Evolutionary conservation across 441 rosid genomes (phyloP), one percentile per base, ranked within the genome.

Genomic region (Rhodomyrtus psidioides): DNA sequence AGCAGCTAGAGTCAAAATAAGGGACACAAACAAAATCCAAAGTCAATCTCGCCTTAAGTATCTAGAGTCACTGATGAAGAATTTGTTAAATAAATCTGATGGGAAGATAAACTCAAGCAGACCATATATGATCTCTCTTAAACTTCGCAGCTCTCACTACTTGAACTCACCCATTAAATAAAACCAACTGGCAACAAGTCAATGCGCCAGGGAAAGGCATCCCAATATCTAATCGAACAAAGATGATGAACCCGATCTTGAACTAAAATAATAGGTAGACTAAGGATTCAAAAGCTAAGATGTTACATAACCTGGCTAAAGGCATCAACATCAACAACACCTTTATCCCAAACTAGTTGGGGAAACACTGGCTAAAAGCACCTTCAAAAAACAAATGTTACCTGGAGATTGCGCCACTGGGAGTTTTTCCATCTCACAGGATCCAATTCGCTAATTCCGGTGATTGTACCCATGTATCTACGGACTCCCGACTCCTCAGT

Each of bases 341-440:
- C n/a, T n/a, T n/a, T n/a, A n/a, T n/a, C n/a, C n/a, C n/a, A n/a
- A n/a, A n/a, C n/a, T n/a, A n/a, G n/a, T n/a, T n/a, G n/a, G n/a
- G n/a, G n/a, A n/a, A n/a, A n/a, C n/a, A n/a, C n/a, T n/a, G n/a
- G n/a, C n/a, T n/a, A n/a, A n/a, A 65, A 70, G 79, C 79, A 70
- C 15, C 49, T 70, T 39, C 51, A 21, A 39, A 70, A 39, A 39
- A 10, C 49, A 70, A 70, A 39, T 39, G 8, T 70, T 70, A 97
- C 99, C 99, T 96, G 99, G 90, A 97, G 97, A 92, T 94, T 97
- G 84, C 99, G 97, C 99, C 99, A 96, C 87, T 96, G 98, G 55
- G 99, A 97, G 88, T 87, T 91, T 90, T 96, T 97, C 99, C 98
- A 97, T 86, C 99, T 88, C 83, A 94, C 92, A 26, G 95, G 89